A percentile compares a stretch with the other conserved stretches of the same genome.
Conservation (phyloP, 805 yeast genomes). For the Saccharomyces paradoxus region DNA sequence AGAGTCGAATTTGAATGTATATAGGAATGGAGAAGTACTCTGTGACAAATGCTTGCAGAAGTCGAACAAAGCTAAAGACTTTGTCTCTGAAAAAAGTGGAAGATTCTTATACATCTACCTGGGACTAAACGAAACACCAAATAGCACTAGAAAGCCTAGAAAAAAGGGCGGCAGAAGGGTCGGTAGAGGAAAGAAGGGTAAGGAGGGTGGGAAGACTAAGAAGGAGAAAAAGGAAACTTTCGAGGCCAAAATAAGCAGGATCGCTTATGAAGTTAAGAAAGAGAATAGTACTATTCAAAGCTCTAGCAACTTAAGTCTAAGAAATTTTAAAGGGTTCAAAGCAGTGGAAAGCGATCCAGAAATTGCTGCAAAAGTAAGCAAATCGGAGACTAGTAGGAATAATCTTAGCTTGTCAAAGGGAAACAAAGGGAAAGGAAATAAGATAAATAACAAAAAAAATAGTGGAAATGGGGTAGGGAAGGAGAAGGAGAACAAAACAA, state of each 20-base stretch:
- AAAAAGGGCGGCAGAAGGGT: constrained; percentile 29
- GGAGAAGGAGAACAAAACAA: neutral
- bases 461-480: neutral
- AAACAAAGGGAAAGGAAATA: constrained; percentile 1
- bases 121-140: constrained; percentile 37
- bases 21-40: constrained; percentile 24
- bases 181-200: constrained; percentile 29
- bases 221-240: constrained; percentile 10
- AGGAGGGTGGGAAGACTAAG: constrained; percentile 6
- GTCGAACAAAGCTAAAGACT: constrained; percentile 11
- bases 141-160: constrained; percentile 6
- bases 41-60: constrained; percentile 39
- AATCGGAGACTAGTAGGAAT: neutral
- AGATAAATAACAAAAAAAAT: neutral
- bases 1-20: constrained; percentile 37
- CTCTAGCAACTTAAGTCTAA: constrained; percentile 33
- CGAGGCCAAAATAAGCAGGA: constrained; percentile 22
- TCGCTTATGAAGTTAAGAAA: constrained; percentile 21
- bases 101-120: constrained; percentile 39
- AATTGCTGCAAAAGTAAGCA: constrained; percentile 2
- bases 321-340: constrained; percentile 31
- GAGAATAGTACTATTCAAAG: constrained; percentile 36
- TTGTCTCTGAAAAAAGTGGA: constrained; percentile 41
- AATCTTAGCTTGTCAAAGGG: neutral
- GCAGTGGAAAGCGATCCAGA: constrained; percentile 8